Percentiles rank a stretch among this genome's conserved stretches.
Evolutionary conservation across 169 alveolate species (phyloP).

Genomic region (Eimeria mitis): DNA sequence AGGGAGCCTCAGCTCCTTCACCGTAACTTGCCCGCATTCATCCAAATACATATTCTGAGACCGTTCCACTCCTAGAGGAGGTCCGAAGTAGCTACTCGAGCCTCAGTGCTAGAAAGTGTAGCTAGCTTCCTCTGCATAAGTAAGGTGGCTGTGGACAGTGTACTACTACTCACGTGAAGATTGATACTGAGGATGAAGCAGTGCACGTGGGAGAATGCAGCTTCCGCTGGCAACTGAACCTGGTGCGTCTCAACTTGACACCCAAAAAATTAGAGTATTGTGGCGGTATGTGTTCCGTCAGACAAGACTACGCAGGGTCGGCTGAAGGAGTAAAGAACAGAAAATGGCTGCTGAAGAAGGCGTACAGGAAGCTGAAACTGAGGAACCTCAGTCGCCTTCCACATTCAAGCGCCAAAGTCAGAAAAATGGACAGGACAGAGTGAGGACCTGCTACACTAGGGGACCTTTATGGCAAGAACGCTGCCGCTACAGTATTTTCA

Average conservation of each 20-base stretch:
- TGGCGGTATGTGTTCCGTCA: neutral
- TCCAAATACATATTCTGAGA: neutral
- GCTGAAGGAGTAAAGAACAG: neutral
- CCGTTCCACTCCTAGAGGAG: neutral
- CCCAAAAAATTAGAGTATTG: neutral
- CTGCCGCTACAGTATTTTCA: neutral
- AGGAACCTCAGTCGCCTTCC: neutral
- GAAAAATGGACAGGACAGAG: neutral
- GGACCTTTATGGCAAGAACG: neutral
- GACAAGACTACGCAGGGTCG: neutral
- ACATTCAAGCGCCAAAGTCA: neutral
- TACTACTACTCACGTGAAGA: neutral
- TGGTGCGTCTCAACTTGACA: neutral
- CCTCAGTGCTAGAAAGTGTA: neutral
- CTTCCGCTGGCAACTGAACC: neutral
- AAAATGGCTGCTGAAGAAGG: slow-evolving; percentile 26
- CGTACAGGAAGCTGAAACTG: neutral
- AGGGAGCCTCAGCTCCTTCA: neutral
- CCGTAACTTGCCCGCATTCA: neutral
- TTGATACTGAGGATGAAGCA: no score
- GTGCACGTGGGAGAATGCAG: no score
- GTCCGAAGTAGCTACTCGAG: neutral
- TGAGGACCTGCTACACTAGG: neutral
- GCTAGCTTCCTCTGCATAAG: neutral
- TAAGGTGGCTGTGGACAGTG: neutral